These are phyloP conservation scores for Aureobasidium mangrovei DNA, from an alignment of 2,329 filamentous ascomycete species.

Conservation along the genomic window DNA sequence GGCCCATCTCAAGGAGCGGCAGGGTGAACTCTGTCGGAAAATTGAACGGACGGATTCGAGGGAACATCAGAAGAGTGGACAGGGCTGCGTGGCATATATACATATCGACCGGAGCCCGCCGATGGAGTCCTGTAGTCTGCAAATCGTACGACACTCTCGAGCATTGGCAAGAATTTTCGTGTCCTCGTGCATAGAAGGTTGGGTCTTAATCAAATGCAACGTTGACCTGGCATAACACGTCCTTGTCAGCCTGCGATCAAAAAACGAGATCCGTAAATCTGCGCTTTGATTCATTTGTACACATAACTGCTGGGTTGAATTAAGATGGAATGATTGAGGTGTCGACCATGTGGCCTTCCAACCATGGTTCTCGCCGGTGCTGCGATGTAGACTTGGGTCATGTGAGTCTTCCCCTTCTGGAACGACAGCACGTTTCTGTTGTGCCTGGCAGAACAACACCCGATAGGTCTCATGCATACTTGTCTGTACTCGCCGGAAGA, in stretches of 20 bases:
- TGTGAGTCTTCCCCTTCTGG: slow-evolving; percentile 1
- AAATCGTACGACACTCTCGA: background rate
- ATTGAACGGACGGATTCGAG: too few species aligned
- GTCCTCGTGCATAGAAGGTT: too few species aligned
- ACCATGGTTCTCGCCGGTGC: background rate
- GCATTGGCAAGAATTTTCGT: background rate
- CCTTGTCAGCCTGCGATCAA: too few species aligned
- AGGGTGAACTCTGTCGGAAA: too few species aligned
- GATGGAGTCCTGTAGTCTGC: background rate
- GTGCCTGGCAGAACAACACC: slow-evolving; percentile 2
- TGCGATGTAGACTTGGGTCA: background rate
- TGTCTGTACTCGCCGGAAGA: background rate
- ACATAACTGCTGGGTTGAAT: background rate
- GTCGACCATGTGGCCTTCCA: background rate
- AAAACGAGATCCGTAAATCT: too few species aligned
- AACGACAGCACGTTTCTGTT: slow-evolving; percentile 2
- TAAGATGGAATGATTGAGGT: background rate
- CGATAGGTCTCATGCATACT: background rate
- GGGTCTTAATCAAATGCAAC: too few species aligned
- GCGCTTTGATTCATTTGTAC: too few species aligned
- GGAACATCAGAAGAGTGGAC: background rate
- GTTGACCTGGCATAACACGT: too few species aligned
- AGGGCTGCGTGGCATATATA: background rate
- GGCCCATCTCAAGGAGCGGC: too few species aligned
- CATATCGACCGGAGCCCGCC: background rate